phyloP scores from a whole-genome alignment of 2,329 filamentous ascomycete genomes.

The Huntiella bhutanensis region DNA sequence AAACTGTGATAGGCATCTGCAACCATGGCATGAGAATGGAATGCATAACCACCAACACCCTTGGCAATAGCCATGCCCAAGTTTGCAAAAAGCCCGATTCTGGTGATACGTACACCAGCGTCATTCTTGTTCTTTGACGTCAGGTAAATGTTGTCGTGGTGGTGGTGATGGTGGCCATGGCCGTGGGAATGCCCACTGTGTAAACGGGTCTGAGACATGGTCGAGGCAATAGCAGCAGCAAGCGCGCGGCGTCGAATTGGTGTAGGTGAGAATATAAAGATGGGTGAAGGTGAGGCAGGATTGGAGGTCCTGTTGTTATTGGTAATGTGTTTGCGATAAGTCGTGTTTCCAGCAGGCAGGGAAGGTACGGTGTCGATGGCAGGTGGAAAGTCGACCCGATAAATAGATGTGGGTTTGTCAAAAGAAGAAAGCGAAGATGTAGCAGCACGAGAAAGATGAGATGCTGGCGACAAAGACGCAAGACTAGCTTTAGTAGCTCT shows the following conservation, averaged over 20 bases:
- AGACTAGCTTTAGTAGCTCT: no score
- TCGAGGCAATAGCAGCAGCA: constrained; percentile 5
- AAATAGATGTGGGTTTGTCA: neutral
- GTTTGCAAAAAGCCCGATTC: constrained; percentile 53
- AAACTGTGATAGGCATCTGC: constrained; percentile 92
- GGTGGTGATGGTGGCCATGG: constrained; percentile 53
- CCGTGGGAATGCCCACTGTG: constrained; percentile 10
- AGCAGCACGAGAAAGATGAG: neutral
- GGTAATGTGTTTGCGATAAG: neutral
- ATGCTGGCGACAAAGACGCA: no score
- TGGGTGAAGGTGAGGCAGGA: constrained; percentile 12
- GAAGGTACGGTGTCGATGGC: neutral
- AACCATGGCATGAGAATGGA: constrained; percentile 84
- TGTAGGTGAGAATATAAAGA: constrained; percentile 3
- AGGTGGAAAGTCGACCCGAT: constrained; percentile 4
- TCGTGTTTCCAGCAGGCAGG: neutral
- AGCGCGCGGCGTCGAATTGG: constrained; percentile 3
- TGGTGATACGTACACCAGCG: constrained; percentile 43
- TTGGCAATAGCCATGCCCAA: constrained; percentile 88
- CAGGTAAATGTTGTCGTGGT: constrained; percentile 81
- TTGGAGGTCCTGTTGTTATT: constrained; percentile 7
- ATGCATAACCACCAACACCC: constrained; percentile 76
- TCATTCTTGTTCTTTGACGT: constrained; percentile 69
- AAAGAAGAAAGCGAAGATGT: neutral
- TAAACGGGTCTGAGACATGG: constrained; percentile 4